Conservation (phyloP, 1,139 yeast species). For the Geotrichum bryndzae region DNA sequence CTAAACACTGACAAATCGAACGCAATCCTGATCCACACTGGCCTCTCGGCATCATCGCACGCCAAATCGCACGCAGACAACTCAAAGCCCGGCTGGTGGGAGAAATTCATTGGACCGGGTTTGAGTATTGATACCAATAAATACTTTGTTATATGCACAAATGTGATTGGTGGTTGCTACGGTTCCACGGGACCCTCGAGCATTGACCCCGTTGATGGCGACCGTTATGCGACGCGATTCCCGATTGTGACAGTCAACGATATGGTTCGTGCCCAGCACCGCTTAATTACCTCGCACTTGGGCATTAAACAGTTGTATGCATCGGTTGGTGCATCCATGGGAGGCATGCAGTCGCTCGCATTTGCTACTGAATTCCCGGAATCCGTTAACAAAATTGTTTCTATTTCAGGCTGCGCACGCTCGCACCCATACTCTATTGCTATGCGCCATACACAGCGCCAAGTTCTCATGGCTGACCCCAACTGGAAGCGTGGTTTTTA, state of each 20-base stretch:
- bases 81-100: slow-evolving; percentile 91
- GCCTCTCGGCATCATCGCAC: slow-evolving; percentile 88
- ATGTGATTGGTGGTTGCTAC: slow-evolving; percentile 88
- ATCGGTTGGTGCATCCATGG: slow-evolving; percentile 89
- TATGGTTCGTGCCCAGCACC: slow-evolving; percentile 84
- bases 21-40: slow-evolving; percentile 79
- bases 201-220: slow-evolving; percentile 63
- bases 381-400: slow-evolving; percentile 61
- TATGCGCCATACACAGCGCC: slow-evolving; percentile 87
- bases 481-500: slow-evolving; percentile 92
- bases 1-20: slow-evolving; percentile 59
- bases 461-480: slow-evolving; percentile 89
- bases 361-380: slow-evolving; percentile 80
- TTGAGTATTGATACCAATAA: slow-evolving; percentile 72
- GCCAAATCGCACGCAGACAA: slow-evolving; percentile 79
- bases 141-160: slow-evolving; percentile 79
- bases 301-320: slow-evolving; percentile 64
- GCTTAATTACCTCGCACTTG: slow-evolving; percentile 55
- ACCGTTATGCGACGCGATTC: slow-evolving; percentile 76
- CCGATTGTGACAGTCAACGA: slow-evolving; percentile 83
- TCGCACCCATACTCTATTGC: slow-evolving; percentile 94
- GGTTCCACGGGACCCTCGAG: slow-evolving; percentile 95
- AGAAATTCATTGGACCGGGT: slow-evolving; percentile 81
- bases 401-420: slow-evolving; percentile 86
- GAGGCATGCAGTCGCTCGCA: slow-evolving; percentile 93